Evolutionary conservation across 768 basidiomycete genomes (phyloP).

Genomic region (Pulveroboletus sp.): DNA sequence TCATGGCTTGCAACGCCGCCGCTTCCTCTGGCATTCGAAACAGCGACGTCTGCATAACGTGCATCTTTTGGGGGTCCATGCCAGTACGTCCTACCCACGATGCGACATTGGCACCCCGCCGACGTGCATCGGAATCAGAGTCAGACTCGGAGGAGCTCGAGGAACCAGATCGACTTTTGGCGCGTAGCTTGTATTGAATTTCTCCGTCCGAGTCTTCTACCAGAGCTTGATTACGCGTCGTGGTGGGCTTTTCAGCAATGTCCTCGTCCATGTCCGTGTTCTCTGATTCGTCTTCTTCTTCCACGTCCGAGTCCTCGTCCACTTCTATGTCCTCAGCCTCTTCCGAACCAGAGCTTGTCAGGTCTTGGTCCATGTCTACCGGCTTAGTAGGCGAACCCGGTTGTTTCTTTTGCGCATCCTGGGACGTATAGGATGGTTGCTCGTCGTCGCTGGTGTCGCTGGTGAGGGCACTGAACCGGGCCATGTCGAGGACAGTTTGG

Average conservation of each 20-base stretch:
- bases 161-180: constrained; percentile 35
- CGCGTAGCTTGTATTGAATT: constrained; percentile 40
- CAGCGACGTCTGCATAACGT: constrained; percentile 90
- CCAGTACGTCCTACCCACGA: constrained; percentile 74
- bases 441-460: constrained; percentile 58
- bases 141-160: constrained; percentile 26
- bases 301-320: constrained; percentile 35
- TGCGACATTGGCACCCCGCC: constrained; percentile 47
- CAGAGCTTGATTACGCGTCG: constrained; percentile 42
- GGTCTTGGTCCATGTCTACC: constrained; percentile 31
- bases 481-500: constrained; percentile 39
- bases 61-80: constrained; percentile 84
- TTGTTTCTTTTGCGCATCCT: constrained; percentile 18
- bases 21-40: constrained; percentile 78
- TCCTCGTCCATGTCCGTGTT: constrained; percentile 50
- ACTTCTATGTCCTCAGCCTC: constrained; percentile 28
- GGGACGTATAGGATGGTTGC: constrained; percentile 33
- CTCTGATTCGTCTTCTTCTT: constrained; percentile 38
- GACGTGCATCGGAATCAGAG: constrained; percentile 7
- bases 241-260: constrained; percentile 23
- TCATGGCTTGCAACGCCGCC: constrained; percentile 56
- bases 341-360: constrained; percentile 26
- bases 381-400: constrained; percentile 21
- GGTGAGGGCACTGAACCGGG: constrained; percentile 64
- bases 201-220: constrained; percentile 57